Evolutionary conservation across 768 basidiomycete genomes (phyloP).

Genomic region (Trametes cingulata): DNA sequence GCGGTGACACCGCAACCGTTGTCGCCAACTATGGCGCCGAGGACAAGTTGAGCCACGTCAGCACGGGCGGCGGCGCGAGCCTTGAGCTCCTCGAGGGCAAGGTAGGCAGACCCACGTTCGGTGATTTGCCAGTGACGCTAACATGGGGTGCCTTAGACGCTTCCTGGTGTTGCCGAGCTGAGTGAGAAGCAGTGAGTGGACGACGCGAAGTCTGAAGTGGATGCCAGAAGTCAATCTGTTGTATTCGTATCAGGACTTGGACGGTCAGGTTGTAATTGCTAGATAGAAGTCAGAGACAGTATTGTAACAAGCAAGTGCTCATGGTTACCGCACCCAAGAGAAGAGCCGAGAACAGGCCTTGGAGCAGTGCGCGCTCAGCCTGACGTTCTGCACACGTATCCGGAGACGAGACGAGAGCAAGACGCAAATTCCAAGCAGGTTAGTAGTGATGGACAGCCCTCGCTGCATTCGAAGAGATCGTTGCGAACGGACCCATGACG

Average conservation of each 20-base stretch:
- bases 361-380: no score
- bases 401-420: no score
- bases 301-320: not conserved
- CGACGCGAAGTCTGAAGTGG: slow-evolving; percentile 16
- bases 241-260: slow-evolving; percentile 18
- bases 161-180: slow-evolving; percentile 91
- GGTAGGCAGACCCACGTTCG: slow-evolving; percentile 45
- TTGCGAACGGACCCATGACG: no score
- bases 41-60: slow-evolving; percentile 91
- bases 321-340: no score
- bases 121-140: not conserved
- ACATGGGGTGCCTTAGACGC: slow-evolving; percentile 44
- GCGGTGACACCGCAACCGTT: slow-evolving; percentile 95
- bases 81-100: slow-evolving; percentile 98
- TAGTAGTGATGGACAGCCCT: no score
- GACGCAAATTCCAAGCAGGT: no score
- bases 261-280: slow-evolving; percentile 21
- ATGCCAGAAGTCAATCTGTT: slow-evolving; percentile 15
- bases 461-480: no score
- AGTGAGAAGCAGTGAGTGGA: slow-evolving; percentile 63
- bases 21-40: slow-evolving; percentile 86
- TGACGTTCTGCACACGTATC: no score
- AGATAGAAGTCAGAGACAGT: not conserved
- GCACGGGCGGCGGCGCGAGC: slow-evolving; percentile 92
- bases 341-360: no score